These are phyloP conservation scores for Tulasnella sp. DNA, from an alignment of 768 basidiomycete genomes.

Conservation along the genomic window DNA sequence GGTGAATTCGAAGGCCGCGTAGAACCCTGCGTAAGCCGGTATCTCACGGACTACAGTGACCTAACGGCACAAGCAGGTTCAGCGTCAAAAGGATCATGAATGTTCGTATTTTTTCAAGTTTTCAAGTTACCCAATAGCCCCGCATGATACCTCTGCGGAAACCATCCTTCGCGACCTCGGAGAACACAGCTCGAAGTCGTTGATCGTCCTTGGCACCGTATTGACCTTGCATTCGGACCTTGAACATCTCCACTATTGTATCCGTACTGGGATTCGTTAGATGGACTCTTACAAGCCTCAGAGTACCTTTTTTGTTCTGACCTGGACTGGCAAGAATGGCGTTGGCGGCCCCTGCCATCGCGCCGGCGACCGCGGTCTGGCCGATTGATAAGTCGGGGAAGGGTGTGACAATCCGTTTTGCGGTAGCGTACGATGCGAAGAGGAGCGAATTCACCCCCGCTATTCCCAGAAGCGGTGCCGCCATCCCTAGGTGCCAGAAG, in stretches of 20 bases:
- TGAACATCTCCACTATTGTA: conserved; percentile 85
- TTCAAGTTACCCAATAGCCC: conserved; percentile 93
- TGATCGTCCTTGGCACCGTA: conserved; percentile 77
- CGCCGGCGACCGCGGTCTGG: conserved; percentile 75
- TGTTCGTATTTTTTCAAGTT: no score
- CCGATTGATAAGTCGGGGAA: conserved; percentile 71
- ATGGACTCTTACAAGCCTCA: neutral
- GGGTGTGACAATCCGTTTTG: conserved; percentile 75
- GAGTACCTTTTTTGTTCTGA: conserved; percentile 23
- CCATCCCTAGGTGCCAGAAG: conserved; percentile 52
- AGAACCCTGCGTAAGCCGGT: conserved; percentile 88
- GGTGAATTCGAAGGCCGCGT: conserved; percentile 72
- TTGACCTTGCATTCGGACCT: conserved; percentile 95
- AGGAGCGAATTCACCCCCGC: conserved; percentile 93
- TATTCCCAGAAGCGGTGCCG: conserved; percentile 81
- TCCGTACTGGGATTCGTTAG: neutral
- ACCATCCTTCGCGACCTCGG: conserved; percentile 79
- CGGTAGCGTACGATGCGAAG: conserved; percentile 81
- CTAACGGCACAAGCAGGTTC: conserved; percentile 30
- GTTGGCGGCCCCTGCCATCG: conserved; percentile 87
- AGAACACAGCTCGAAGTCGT: conserved; percentile 53
- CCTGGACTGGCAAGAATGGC: conserved; percentile 86
- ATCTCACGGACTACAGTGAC: conserved; percentile 88
- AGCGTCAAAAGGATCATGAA: no score
- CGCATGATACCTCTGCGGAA: conserved; percentile 85